Evolutionary conservation across 345 rosid species (phyloP).

Genomic region (Cardiospermum halicacabum): DNA sequence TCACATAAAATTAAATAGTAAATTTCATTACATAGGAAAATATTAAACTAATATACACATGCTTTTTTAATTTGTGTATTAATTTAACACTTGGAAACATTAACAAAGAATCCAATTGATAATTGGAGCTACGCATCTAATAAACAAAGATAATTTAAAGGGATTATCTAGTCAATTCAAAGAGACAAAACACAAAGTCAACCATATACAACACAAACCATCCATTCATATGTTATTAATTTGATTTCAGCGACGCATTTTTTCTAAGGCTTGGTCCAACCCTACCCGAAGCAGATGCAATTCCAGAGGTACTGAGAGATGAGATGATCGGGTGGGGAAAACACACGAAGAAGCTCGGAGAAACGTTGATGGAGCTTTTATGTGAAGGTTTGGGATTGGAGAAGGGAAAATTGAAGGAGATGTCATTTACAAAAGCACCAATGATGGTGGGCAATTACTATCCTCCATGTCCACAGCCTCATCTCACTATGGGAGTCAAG

Average conservation of each 20-base stretch:
- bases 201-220: too few species aligned
- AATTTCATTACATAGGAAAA: too few species aligned
- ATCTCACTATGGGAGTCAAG: conserved; percentile 42
- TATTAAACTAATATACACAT: too few species aligned
- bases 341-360: conserved; percentile 25
- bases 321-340: conserved; percentile 38
- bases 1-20: too few species aligned
- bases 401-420: conserved; percentile 27
- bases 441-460: conserved; percentile 47
- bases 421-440: conserved; percentile 33
- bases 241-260: conserved; percentile 39
- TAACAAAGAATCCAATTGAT: too few species aligned
- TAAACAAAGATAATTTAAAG: too few species aligned
- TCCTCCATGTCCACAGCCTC: conserved; percentile 54
- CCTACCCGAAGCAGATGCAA: conserved; percentile 12
- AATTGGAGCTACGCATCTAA: too few species aligned
- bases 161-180: too few species aligned
- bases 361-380: conserved; percentile 35
- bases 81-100: too few species aligned
- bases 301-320: conserved; percentile 44
- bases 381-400: conserved; percentile 47
- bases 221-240: too few species aligned
- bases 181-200: too few species aligned
- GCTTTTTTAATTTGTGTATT: too few species aligned
- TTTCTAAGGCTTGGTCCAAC: conserved; percentile 32